Evolutionary conservation across 148 eudicot genomes (phyloP), one percentile per base, ranked within the genome.

Genomic region (Mesembryanthemum crystallinum): DNA sequence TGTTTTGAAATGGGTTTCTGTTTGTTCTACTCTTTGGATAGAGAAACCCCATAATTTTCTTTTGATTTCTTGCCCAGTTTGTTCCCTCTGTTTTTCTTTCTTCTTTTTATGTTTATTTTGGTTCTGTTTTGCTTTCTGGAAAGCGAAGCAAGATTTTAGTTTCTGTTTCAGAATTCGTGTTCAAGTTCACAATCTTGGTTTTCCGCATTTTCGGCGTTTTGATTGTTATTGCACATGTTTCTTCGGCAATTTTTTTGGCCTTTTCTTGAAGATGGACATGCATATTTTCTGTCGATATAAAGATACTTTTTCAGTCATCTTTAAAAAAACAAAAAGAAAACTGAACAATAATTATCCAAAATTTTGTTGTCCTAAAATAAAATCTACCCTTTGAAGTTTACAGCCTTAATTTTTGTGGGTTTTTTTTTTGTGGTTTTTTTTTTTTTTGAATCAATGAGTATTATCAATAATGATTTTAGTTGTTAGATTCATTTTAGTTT

Each of bases 321-420:
- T 21, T 54, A n/a, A n/a, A n/a, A n/a, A n/a, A n/a, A n/a, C n/a
- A n/a, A n/a, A n/a, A n/a, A n/a, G n/a, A n/a, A n/a, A n/a, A n/a
- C n/a, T 35, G 39, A 35, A 35, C 3, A 35, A 35, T 35, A 35
- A 35, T 35, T 35, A n/a, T 57, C n/a, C n/a, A n/a, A 57, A 23
- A 45, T n/a, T n/a, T n/a, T n/a, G n/a, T n/a, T n/a, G n/a, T n/a
- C n/a, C 14, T 8, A 57, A 57, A 57, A 57, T 21, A 57, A n/a
- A 57, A 18, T 0, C 18, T 18, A 1, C n/a, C 3, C 20, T 55
- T 20, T 5, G 58, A 70, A 15, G 25, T 18, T 30, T 4, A n/a
- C n/a, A 60, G 71, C 18, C 47, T 47, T 59, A 70, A 54, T 60
- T 70, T 2, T 37, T 76, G 79, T 80, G 83, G 73, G 83, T 67